A percentile compares a stretch with the other conserved stretches of the same genome.
These are phyloP conservation scores for Nitzschia inconspicua DNA, from an alignment of 108 stramenopile species.

Conservation along the genomic window DNA sequence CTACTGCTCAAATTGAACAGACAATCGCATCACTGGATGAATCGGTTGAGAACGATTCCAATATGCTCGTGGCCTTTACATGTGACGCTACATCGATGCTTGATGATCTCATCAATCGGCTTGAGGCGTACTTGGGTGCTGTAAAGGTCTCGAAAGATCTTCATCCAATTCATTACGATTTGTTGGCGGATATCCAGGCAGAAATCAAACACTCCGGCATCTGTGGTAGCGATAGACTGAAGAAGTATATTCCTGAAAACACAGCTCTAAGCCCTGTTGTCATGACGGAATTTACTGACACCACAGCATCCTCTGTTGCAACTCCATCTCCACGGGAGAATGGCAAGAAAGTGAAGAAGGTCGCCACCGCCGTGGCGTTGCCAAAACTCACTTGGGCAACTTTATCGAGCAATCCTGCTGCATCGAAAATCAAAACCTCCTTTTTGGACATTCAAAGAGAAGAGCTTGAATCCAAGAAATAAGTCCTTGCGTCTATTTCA, in stretches of 20 bases:
- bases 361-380: background rate
- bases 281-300: too few relatives aligned
- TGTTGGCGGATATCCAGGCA: slow-evolving; percentile 8
- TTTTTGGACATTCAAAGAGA: slow-evolving; percentile 31
- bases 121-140: slow-evolving; percentile 11
- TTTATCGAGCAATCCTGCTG: background rate
- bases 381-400: slow-evolving; percentile 29
- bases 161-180: background rate
- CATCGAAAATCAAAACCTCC: slow-evolving; percentile 8
- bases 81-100: slow-evolving; percentile 11
- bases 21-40: slow-evolving; percentile 2
- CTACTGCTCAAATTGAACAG: slow-evolving; percentile 21
- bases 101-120: slow-evolving; percentile 5
- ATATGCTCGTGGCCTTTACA: background rate
- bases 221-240: too few relatives aligned
- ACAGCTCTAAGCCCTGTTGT: too few relatives aligned
- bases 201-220: too few relatives aligned
- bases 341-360: too few relatives aligned
- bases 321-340: too few relatives aligned
- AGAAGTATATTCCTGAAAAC: too few relatives aligned
- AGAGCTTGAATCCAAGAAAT: slow-evolving; percentile 18
- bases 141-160: background rate
- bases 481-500: too few relatives aligned
- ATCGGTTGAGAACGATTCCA: background rate
- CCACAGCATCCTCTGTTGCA: too few relatives aligned